phyloP scores from a whole-genome alignment of 495 filamentous ascomycete genomes.

The Jackrogersella multiformis region DNA sequence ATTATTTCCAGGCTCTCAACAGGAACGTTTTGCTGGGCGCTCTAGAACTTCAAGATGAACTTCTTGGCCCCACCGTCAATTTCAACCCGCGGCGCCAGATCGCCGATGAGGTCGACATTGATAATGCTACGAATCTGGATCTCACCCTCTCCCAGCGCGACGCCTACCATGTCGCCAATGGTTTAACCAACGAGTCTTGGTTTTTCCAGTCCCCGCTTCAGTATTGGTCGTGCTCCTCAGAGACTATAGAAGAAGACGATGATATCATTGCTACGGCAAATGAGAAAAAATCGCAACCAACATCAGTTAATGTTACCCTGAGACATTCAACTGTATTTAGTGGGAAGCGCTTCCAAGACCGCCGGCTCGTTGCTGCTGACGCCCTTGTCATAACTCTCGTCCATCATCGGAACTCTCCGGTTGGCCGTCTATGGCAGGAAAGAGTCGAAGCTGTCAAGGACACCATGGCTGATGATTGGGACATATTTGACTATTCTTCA shows the following conservation, averaged over 20 bases:
- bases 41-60: conserved; percentile 68
- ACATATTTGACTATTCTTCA: conserved; percentile 62
- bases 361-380: conserved; percentile 70
- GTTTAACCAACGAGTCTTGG: conserved; percentile 62
- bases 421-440: conserved; percentile 67
- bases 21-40: conserved; percentile 67
- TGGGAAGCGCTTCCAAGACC: conserved; percentile 72
- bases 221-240: conserved; percentile 73
- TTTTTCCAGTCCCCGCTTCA: conserved; percentile 78
- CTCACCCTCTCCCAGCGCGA: conserved; percentile 56
- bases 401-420: conserved; percentile 65
- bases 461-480: conserved; percentile 59
- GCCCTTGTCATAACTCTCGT: conserved; percentile 78
- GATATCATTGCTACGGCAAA: conserved; percentile 74
- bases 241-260: conserved; percentile 62
- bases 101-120: conserved; percentile 31
- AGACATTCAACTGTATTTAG: conserved; percentile 79
- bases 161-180: conserved; percentile 60
- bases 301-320: conserved; percentile 72
- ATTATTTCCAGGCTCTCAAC: conserved; percentile 75
- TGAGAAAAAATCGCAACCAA: conserved; percentile 57
- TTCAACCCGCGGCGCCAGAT: conserved; percentile 56
- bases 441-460: conserved; percentile 59
- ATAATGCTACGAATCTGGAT: conserved; percentile 34
- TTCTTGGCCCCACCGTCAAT: conserved; percentile 63